Evolutionary conservation across 1,284 basidiomycete species (phyloP), one percentile per base, ranked within the genome.

Genomic region (Ceratobasidium sp.): DNA sequence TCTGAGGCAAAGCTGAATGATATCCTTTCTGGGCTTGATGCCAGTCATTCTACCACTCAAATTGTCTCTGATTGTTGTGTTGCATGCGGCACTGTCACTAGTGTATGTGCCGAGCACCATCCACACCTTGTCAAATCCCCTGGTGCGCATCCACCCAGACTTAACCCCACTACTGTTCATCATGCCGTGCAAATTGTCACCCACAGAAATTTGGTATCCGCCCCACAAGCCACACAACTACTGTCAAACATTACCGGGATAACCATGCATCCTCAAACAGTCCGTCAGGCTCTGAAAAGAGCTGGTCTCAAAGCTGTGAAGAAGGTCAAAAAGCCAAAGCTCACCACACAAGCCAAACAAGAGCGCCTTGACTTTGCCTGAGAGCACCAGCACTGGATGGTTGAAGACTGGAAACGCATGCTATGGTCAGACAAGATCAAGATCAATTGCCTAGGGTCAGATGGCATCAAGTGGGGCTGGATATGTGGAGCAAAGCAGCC

Each of bases 381-480:
- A 40, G 17, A 17, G 38, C 38, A 40, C 38, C 38, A n/a, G 31
- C 31, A 7, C 29, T 29, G 25, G 50, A 53, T 17, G 29, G 15
- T 53, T 15, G 25, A 53, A 6, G 50, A 53, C 27, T 53, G 50
- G 50, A 13, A 29, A 27, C n/a, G 17, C 20, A 27, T 53, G 13
- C 29, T 64, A 29, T 64, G 43, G 31, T 64, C 43, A 4, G 60
- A 64, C 4, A 27, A 64, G 60, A 49, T 43, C 20, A 64, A 64
- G 29, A 49, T 64, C 60, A 64, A 64, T 40, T 27, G 31, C 10
- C 32, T 49, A 25, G 60, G 60, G 8, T 64, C 43, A 4, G 60
- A 64, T 64, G 60, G 60, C n/a, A 35, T 27, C 22, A 12, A 45
- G n/a, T 50, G 27, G 60, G 22, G 25, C 27, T 64, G 60, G 60